Base-by-base conservation (phyloP, 768 basidiomycete genomes). In the Cystobasidiopsis lactophilus region DNA sequence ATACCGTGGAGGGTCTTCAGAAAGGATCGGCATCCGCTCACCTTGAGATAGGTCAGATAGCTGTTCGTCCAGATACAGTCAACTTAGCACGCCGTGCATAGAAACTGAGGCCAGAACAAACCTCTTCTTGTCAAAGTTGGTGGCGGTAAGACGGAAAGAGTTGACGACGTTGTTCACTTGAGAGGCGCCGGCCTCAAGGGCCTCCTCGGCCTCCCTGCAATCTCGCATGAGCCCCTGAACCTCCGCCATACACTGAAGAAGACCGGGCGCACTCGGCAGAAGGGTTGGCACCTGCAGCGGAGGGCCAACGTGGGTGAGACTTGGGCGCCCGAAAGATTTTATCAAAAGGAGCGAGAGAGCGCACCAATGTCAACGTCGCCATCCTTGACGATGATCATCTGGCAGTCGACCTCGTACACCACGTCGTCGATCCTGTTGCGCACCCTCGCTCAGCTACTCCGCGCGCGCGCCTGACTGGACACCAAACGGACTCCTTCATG, bases 321-420 rank as follows among this genome's bases (percentile, higher is more conserved):
- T n/a, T n/a, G n/a, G n/a, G n/a, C n/a, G n/a, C n/a, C n/a, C n/a
- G n/a, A 52, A 50, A 54, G 24, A 41, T 29, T 35, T 35, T 19
- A 51, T 49, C 30, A 21, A 29, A 40, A 33, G 5, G 29, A 54
- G n/a, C n/a, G n/a, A n/a, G n/a, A n/a, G n/a, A n/a, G n/a, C n/a
- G n/a, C n/a, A 80, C 89, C 93, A 65, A 91, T 98, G 66, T 98
- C 77, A 56, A 96, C 69, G 60, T 86, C 79, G 52, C 85, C 85
- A 3, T 72, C 68, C 41, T 53, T 50, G 50, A 64, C 38, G 56
- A 29, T 41, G 40, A 64, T 56, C 61, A 64, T 62, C 13, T 24
- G 13, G 52, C 51, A 52, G 54, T 64, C 59, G 26, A 58, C 60
- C 56, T 72, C 60, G 68, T 85, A 91, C 65, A 96, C 77, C 51